Percentiles rank a stretch among this genome's conserved stretches.
Evolutionary conservation across 306 rosid genomes (phyloP).

Genomic region (Prinsepia uniflora): DNA sequence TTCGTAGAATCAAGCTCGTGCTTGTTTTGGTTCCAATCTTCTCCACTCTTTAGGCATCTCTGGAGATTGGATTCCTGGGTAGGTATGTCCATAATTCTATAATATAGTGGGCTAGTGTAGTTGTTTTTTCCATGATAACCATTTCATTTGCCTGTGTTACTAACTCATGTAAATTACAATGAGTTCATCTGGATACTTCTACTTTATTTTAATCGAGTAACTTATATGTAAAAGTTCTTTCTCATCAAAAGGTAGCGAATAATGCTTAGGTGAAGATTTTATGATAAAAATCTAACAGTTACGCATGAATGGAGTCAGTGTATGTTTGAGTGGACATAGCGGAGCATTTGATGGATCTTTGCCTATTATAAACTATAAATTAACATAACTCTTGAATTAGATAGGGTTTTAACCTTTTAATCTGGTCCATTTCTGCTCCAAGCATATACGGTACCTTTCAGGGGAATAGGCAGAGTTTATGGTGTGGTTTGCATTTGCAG

Average conservation of each 20-base stretch:
- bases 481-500: no score
- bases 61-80: constrained; percentile 68
- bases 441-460: background rate
- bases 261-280: background rate
- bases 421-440: background rate
- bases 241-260: background rate
- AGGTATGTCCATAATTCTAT: no score
- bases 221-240: background rate
- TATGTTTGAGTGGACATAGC: background rate
- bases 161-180: background rate
- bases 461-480: constrained; percentile 43
- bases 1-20: constrained; percentile 71
- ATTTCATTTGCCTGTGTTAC: background rate
- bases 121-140: background rate
- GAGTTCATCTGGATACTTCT: background rate
- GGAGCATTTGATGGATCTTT: background rate
- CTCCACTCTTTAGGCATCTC: constrained; percentile 71
- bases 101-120: no score
- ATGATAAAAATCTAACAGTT: background rate
- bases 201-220: background rate
- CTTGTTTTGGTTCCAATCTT: constrained; percentile 88
- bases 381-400: background rate
- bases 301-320: background rate
- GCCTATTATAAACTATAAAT: background rate
- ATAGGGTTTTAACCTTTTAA: background rate